Percentiles rank a stretch among this genome's conserved stretches.
These are phyloP conservation scores for Arthrobotrys megalospora DNA, from an alignment of 2,329 filamentous ascomycete species.

Conservation along the genomic window DNA sequence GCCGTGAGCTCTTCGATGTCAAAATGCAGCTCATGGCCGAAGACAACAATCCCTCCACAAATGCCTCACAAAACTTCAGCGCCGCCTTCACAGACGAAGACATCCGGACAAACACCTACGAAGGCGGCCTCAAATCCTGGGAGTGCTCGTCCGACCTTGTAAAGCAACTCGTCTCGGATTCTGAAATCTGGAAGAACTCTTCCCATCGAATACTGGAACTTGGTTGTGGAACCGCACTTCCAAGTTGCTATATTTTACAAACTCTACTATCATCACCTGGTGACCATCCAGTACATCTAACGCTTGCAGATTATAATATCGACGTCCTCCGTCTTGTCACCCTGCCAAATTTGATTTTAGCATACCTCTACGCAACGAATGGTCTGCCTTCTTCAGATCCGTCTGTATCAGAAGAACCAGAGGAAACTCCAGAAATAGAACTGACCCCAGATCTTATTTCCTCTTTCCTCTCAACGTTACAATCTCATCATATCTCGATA, in stretches of 20 bases:
- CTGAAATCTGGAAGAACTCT: constrained; percentile 26
- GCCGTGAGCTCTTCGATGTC: constrained; percentile 85
- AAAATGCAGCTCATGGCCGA: constrained; percentile 84
- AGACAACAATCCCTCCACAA: constrained; percentile 66
- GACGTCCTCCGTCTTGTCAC: constrained; percentile 84
- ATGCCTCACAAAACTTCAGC: constrained; percentile 41
- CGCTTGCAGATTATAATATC: constrained; percentile 84
- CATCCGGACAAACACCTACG: constrained; percentile 85
- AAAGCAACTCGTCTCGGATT: constrained; percentile 73
- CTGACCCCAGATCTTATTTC: constrained; percentile 23
- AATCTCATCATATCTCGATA: constrained; percentile 72
- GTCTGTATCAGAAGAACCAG: constrained; percentile 69
- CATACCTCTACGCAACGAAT: constrained; percentile 74
- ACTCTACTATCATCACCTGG: constrained; percentile 68
- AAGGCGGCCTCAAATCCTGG: constrained; percentile 92
- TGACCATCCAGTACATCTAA: constrained; percentile 71
- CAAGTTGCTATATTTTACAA: constrained; percentile 79
- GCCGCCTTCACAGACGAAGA: constrained; percentile 72
- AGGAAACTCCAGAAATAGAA: constrained; percentile 42
- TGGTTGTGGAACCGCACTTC: constrained; percentile 83
- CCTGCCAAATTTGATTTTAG: constrained; percentile 81
- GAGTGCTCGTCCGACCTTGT: constrained; percentile 87
- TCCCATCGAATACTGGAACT: constrained; percentile 70
- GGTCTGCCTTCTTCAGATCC: constrained; percentile 85
- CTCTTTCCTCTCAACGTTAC: constrained; percentile 68